A percentile compares a stretch with the other conserved stretches of the same genome.
phyloP scores from a whole-genome alignment of 1,284 basidiomycete genomes.

The Puccinia horiana region DNA sequence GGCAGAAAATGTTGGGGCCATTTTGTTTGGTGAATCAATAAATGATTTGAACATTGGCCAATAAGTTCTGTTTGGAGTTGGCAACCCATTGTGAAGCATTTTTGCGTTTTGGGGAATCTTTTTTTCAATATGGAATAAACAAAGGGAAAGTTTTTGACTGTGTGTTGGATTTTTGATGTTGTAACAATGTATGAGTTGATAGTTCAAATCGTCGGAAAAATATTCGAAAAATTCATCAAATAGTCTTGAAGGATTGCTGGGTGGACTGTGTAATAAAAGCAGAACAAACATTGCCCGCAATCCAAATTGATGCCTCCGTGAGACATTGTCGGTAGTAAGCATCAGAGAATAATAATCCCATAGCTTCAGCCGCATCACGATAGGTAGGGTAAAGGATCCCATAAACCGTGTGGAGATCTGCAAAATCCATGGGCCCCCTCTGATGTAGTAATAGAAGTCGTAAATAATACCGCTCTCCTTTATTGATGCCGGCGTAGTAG shows the following conservation, averaged over 20 bases:
- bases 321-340: conserved; percentile 61
- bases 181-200: background rate
- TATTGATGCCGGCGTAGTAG: background rate
- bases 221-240: background rate
- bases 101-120: no score
- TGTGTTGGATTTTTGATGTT: no score
- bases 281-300: background rate
- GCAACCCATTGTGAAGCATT: no score
- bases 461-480: background rate
- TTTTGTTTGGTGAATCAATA: no score
- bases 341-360: background rate
- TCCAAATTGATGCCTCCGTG: background rate
- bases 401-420: background rate
- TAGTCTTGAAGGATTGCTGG: background rate
- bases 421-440: background rate
- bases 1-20: no score
- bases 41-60: no score
- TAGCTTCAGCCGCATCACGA: background rate
- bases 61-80: no score
- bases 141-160: no score
- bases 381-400: background rate
- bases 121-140: no score
- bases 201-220: background rate
- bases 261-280: background rate
- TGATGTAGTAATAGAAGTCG: background rate